Conservation (phyloP, 805 yeast species). For the Alloascoidea africana region DNA sequence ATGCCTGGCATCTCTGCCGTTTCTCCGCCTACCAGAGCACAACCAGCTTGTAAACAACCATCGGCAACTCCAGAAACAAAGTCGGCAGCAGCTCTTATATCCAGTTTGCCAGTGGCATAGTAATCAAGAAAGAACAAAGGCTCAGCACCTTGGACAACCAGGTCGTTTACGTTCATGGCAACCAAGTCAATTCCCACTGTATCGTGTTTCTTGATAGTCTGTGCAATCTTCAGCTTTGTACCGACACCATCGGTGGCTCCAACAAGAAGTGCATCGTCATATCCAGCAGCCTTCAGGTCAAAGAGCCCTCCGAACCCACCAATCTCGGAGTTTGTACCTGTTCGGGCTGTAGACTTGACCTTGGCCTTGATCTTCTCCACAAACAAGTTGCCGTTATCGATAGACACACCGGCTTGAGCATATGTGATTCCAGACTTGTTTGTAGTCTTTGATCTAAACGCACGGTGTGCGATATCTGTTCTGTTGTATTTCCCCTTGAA, state of each 20-base stretch:
- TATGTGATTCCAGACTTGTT: slow-evolving; percentile 49
- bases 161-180: slow-evolving; percentile 97
- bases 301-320: slow-evolving; percentile 99
- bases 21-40: slow-evolving; percentile 98
- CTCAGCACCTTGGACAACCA: slow-evolving; percentile 98
- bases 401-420: slow-evolving; percentile 94
- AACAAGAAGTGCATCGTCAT: slow-evolving; percentile 59
- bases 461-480: slow-evolving; percentile 91
- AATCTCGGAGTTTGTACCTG: slow-evolving; percentile 95
- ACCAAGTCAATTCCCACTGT: slow-evolving; percentile 99
- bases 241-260: slow-evolving; percentile 99
- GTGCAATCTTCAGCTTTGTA: slow-evolving; percentile 90
- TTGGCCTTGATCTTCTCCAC: slow-evolving; percentile 82
- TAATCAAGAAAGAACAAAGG: slow-evolving; percentile 91
- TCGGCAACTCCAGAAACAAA: slow-evolving; percentile 93
- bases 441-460: slow-evolving; percentile 43
- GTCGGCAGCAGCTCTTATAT: slow-evolving; percentile 66
- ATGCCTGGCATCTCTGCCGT: slow-evolving; percentile 99
- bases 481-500: slow-evolving; percentile 74
- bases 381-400: slow-evolving; percentile 83
- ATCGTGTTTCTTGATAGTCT: slow-evolving; percentile 72
- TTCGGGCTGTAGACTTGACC: slow-evolving; percentile 84
- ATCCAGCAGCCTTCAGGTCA: slow-evolving; percentile 82
- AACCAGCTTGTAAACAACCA: slow-evolving; percentile 89
- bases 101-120: slow-evolving; percentile 89